Base-by-base conservation (phyloP, 495 filamentous ascomycete genomes). In the Aspergillus taichungensis region DNA sequence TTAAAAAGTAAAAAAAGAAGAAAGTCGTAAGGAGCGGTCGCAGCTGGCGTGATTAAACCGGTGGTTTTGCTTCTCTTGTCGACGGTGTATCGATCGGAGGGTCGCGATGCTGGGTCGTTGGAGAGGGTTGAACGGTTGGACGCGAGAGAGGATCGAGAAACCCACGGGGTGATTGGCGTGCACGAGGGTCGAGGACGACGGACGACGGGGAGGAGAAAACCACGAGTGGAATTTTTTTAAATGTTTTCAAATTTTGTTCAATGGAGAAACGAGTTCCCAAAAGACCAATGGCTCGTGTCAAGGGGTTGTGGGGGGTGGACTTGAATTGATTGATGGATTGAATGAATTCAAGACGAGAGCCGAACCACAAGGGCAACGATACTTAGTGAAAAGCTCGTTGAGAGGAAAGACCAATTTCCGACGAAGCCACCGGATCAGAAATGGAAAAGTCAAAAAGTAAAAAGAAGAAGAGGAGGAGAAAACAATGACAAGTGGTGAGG, bases 381-480 rank as follows among this genome's bases (percentile, higher is more conserved):
- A 70, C 69, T 71, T 73, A 73, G 63, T 70, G 66, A 73, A 73
- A 73, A 71, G 69, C 66, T 73, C 69, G 69, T 69, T 71, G 63
- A 45, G 50, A 43, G 42, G 47, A 29, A 52, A 49, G 60, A n/a
- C n/a, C n/a, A n/a, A n/a, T n/a, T n/a, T n/a, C n/a, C n/a, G n/a
- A n/a, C n/a, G n/a, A n/a, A n/a, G n/a, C n/a, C n/a, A n/a, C n/a
- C n/a, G n/a, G n/a, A n/a, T n/a, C 30, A 46, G 47, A 43, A 46
- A 37, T 29, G 45, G 42, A 51, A 45, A 47, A 46, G 30, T 40
- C 40, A 44, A 42, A 46, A 50, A 43, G 44, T 40, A 42, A 46
- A 43, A 49, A 49, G 49, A 43, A 40, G 24, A 42, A 53, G 42
- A 48, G 42, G 48, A 50, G 46, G 52, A 55, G 41, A 46, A 49